Conservation (phyloP, 23 red algal species). For the Agarophyton chilense region DNA sequence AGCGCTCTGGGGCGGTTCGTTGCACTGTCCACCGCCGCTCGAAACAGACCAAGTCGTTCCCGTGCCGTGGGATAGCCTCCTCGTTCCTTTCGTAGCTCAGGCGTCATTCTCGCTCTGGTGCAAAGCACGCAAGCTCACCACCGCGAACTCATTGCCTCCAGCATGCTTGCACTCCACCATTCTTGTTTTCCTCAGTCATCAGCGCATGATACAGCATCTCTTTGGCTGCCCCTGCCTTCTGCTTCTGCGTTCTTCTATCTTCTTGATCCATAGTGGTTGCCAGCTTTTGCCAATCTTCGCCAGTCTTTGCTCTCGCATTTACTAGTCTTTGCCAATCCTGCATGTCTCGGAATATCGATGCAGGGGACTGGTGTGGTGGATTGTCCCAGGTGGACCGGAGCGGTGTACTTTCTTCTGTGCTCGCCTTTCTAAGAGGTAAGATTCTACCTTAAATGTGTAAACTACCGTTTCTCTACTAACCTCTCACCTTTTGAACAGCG, state of each 20-base stretch:
- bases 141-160: too few species aligned
- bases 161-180: neutral
- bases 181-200: neutral
- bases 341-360: neutral
- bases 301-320: neutral
- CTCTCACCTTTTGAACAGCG: neutral
- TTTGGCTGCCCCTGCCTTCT: neutral
- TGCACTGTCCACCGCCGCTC: too few species aligned
- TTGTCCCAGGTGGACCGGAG: neutral
- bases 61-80: too few species aligned
- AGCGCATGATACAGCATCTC: too few species aligned
- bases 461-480: neutral
- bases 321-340: neutral
- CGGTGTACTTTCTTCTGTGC: neutral
- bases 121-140: too few species aligned
- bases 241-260: neutral
- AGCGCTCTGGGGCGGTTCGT: too few species aligned
- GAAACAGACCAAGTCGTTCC: too few species aligned
- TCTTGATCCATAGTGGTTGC: neutral
- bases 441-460: neutral
- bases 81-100: too few species aligned
- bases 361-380: neutral
- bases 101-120: too few species aligned
- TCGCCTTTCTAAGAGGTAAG: neutral
- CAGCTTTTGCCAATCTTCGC: neutral